Conservation (phyloP, 75 land plant species). For the Picea glauca region DNA sequence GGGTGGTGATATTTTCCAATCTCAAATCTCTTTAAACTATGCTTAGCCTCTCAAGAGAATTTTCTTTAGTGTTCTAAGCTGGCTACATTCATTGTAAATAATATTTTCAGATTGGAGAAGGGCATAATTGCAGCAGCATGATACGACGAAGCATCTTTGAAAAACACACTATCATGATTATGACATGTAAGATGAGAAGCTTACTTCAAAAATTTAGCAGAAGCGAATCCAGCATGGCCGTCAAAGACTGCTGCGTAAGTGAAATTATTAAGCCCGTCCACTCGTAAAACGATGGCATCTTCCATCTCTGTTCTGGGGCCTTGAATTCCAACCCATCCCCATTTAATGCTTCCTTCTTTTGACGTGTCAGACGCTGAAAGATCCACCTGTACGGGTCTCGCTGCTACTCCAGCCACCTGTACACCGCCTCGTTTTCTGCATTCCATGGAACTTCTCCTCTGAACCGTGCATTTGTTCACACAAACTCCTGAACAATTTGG, state of each 20-base stretch:
- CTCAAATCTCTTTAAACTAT: too few relatives aligned
- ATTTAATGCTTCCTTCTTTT: conserved; percentile 38
- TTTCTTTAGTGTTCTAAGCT: too few relatives aligned
- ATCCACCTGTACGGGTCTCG: conserved; percentile 2
- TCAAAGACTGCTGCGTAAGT: conserved; percentile 94
- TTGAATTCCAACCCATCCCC: conserved; percentile 67
- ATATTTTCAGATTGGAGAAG: too few relatives aligned
- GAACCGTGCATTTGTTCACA: neutral
- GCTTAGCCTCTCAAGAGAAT: too few relatives aligned
- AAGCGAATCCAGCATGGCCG: conserved; percentile 92
- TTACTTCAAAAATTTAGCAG: conserved; percentile 63
- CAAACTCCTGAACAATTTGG: neutral
- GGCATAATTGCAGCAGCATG: too few relatives aligned
- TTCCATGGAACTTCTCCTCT: neutral
- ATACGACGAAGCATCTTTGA: too few relatives aligned
- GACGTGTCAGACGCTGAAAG: conserved; percentile 12
- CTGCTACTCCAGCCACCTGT: conserved; percentile 2
- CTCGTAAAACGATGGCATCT: conserved; percentile 65
- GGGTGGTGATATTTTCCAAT: too few relatives aligned
- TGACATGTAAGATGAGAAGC: neutral
- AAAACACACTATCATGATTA: too few relatives aligned
- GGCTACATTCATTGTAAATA: too few relatives aligned
- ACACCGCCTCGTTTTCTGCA: neutral
- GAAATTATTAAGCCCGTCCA: conserved; percentile 56
- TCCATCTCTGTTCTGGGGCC: conserved; percentile 92